Base-by-base conservation (phyloP, 352 stramenopile species). In the Phytophthora aleatoria region DNA sequence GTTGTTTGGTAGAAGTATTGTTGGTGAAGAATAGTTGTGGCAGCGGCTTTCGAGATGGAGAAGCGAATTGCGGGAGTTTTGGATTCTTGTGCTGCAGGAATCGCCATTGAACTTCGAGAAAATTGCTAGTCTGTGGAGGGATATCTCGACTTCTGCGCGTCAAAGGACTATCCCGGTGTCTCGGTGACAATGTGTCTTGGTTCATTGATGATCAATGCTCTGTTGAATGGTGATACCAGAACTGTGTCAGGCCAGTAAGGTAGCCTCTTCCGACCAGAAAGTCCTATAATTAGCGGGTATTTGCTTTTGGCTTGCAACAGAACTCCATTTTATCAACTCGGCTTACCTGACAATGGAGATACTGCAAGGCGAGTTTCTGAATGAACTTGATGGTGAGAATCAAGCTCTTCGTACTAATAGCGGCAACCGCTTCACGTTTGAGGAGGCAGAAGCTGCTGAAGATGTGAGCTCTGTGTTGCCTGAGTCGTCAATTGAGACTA, bases 71-170 rank as follows among this genome's bases (percentile, higher is more conserved):
- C 2, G 66, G 66, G 6, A 36, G 54, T 31, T 61, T 74, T 10
- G 71, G 71, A 11, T 79, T 79, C 24, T 76, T 71, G 50, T 77
- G 71, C 33, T 76, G 60, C 3, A 90, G 53, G 42, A 90, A 90
- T 27, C 57, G 73, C 81, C 81, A 90, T 39, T 88, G 78, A 27
- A 88, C 77, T 52, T 83, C 69, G 15, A 83, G 54, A 12, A 65
- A 83, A 31, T 71, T 70, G 27, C 52, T 65, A 13, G 64, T 69
- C 15, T 69, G 35, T 30, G 63, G 49, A 31, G 49, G 36, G 2
- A 61, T 44, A 42, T 76, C 75, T 33, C 72, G 69, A 61, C 55
- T 79, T 58, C 63, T 59, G 5, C 66, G 73, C 27, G 54, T 47
- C 24, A 78, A 33, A n/a, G 71, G 69, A n/a, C 62, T 77, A 31